Percentiles rank a stretch among this genome's conserved stretches.
Evolutionary conservation across 805 yeast species (phyloP).

Genomic region (Huiozyma sinensis): DNA sequence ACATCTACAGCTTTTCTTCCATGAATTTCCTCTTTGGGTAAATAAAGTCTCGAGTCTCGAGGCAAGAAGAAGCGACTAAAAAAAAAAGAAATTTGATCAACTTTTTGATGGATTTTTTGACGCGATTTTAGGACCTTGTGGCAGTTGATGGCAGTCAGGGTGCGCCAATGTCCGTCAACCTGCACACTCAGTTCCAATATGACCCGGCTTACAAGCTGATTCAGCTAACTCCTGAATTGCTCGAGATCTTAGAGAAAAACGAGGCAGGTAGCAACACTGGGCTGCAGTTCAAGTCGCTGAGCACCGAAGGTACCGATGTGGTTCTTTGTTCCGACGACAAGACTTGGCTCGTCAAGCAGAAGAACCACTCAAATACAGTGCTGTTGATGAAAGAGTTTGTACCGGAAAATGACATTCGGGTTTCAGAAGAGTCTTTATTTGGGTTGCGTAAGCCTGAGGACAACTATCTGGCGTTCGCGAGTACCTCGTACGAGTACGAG

Average conservation of each 20-base stretch:
- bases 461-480: constrained; percentile 23
- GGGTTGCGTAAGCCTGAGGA: constrained; percentile 27
- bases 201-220: constrained; percentile 36
- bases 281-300: constrained; percentile 25
- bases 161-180: constrained; percentile 2
- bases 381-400: constrained; percentile 35
- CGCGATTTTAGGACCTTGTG: too few relatives aligned
- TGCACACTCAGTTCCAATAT: constrained; percentile 15
- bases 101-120: too few relatives aligned
- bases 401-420: constrained; percentile 8
- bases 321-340: constrained; percentile 48
- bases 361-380: constrained; percentile 83
- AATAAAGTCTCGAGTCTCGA: too few relatives aligned
- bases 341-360: constrained; percentile 62
- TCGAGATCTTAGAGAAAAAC: constrained; percentile 26
- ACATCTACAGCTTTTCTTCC: too few relatives aligned
- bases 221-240: constrained; percentile 42
- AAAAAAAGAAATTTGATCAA: too few relatives aligned
- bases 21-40: too few relatives aligned
- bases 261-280: constrained; percentile 3
- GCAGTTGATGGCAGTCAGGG: too few relatives aligned
- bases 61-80: too few relatives aligned
- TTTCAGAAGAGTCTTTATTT: constrained; percentile 17
- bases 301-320: constrained; percentile 30
- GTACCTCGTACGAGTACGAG: constrained; percentile 29